Evolutionary conservation across 352 stramenopile species (phyloP).

Genomic region (Globisporangium polare): DNA sequence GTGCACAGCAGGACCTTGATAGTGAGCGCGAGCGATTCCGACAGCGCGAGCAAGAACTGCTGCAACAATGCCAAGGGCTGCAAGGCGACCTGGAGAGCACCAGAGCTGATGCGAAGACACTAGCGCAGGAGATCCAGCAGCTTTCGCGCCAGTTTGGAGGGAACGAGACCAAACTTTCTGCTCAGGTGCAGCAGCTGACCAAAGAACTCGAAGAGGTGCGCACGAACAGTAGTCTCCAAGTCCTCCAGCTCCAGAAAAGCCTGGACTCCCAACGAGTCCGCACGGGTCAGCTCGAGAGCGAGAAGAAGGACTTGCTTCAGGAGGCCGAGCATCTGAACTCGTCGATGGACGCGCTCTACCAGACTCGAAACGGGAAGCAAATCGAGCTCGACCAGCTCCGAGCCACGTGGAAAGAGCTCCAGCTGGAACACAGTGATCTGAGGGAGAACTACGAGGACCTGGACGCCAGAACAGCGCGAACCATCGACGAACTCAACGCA

Average conservation of each 20-base stretch:
- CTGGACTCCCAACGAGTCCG: conserved; percentile 44
- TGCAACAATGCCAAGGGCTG: conserved; percentile 23
- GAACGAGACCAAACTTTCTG: conserved; percentile 34
- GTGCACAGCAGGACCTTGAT: conserved; percentile 45
- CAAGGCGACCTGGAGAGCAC: conserved; percentile 36
- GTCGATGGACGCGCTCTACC: conserved; percentile 51
- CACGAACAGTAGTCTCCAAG: conserved; percentile 28
- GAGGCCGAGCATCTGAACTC: conserved; percentile 61
- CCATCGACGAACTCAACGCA: conserved; percentile 34
- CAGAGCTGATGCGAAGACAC: conserved; percentile 33
- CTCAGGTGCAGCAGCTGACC: conserved; percentile 38
- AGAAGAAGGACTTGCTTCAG: conserved; percentile 63
- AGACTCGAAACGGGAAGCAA: conserved; percentile 46
- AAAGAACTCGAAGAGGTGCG: conserved; percentile 51
- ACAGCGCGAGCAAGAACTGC: conserved; percentile 41
- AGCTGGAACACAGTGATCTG: conserved; percentile 49
- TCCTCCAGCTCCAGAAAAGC: conserved; percentile 56
- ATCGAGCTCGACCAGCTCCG: conserved; percentile 58
- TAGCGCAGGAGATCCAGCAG: conserved; percentile 51
- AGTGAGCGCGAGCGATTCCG: conserved; percentile 31
- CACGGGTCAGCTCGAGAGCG: conserved; percentile 42
- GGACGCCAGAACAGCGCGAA: conserved; percentile 26
- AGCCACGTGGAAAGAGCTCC: conserved; percentile 38
- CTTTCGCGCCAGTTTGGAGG: conserved; percentile 35
- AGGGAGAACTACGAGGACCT: conserved; percentile 53